These are phyloP conservation scores for Endotrypanum monterogeii DNA, from an alignment of 208 protist genomes.

Conservation along the genomic window DNA sequence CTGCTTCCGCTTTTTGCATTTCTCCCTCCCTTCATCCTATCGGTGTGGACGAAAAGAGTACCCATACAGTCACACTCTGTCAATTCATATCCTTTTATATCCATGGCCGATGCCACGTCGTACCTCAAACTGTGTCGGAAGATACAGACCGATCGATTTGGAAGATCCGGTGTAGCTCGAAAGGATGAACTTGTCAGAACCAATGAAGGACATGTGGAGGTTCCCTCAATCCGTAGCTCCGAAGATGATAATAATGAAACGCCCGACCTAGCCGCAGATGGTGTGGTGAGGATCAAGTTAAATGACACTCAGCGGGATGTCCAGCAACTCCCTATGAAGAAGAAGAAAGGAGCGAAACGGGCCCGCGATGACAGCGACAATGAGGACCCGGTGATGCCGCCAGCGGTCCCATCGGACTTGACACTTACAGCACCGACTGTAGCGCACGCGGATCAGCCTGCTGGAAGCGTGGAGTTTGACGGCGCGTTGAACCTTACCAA, in stretches of 20 bases:
- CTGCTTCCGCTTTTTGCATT: too few relatives aligned
- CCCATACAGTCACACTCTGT: neutral
- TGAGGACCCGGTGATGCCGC: neutral
- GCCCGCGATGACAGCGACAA: slow-evolving; percentile 18
- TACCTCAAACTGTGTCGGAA: slow-evolving; percentile 15
- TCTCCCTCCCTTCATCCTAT: neutral
- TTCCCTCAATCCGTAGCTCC: neutral
- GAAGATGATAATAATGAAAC: neutral
- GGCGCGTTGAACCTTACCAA: slow-evolving; percentile 16
- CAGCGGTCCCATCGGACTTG: neutral
- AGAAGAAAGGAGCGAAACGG: slow-evolving; percentile 15
- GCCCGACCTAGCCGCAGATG: neutral
- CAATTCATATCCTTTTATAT: neutral
- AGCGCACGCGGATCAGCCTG: neutral
- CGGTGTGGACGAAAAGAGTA: neutral
- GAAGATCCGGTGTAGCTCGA: slow-evolving; percentile 21
- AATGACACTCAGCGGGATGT: slow-evolving; percentile 12
- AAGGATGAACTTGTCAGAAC: neutral
- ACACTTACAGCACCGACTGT: neutral
- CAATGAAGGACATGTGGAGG: neutral
- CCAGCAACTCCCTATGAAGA: slow-evolving; percentile 30
- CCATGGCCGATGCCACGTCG: slow-evolving; percentile 18
- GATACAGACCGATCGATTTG: slow-evolving; percentile 24
- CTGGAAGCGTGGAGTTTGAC: neutral
- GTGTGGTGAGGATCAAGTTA: slow-evolving; percentile 19